Evolutionary conservation across 2,329 filamentous ascomycete species (phyloP).

Genomic region (Microcera coccophila): DNA sequence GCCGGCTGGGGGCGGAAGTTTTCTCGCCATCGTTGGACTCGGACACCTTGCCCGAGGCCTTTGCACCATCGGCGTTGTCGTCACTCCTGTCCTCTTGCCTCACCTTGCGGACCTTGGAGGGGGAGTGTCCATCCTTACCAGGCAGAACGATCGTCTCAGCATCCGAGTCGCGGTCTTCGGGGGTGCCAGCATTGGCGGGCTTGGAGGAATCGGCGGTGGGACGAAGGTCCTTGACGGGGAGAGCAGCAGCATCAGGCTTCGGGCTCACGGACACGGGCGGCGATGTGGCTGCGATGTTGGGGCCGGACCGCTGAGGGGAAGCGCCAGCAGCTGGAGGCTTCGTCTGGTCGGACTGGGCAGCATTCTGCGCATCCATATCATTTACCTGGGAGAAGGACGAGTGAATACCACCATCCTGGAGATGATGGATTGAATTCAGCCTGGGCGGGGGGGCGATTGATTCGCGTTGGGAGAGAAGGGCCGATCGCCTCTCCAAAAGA

Average conservation of each 20-base stretch:
- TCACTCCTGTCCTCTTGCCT: constrained; percentile 63
- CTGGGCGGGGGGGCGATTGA: constrained; percentile 24
- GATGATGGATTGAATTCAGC: constrained; percentile 20
- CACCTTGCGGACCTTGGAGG: constrained; percentile 59
- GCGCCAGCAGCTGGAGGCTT: constrained; percentile 54
- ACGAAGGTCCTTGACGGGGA: constrained; percentile 22
- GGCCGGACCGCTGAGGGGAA: constrained; percentile 45
- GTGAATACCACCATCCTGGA: constrained; percentile 59
- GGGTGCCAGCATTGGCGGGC: constrained; percentile 34
- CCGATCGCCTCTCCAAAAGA: constrained; percentile 2
- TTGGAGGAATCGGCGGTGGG: constrained; percentile 30
- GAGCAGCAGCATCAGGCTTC: constrained; percentile 11
- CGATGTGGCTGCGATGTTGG: constrained; percentile 13
- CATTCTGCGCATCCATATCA: constrained; percentile 68
- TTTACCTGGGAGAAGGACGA: constrained; percentile 51
- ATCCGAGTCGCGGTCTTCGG: constrained; percentile 61
- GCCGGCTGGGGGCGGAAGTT: constrained; percentile 32
- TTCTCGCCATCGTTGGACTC: constrained; percentile 35
- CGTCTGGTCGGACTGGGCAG: constrained; percentile 58
- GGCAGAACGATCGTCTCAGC: constrained; percentile 68
- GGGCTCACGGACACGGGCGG: constrained; percentile 24
- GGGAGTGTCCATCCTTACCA: constrained; percentile 61
- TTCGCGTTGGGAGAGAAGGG: constrained; percentile 19
- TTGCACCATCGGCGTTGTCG: constrained; percentile 42
- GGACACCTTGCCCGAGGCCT: constrained; percentile 30